phyloP scores from a whole-genome alignment of 2,329 filamentous ascomycete genomes.

The Lasiodiplodia gonubiensis region DNA sequence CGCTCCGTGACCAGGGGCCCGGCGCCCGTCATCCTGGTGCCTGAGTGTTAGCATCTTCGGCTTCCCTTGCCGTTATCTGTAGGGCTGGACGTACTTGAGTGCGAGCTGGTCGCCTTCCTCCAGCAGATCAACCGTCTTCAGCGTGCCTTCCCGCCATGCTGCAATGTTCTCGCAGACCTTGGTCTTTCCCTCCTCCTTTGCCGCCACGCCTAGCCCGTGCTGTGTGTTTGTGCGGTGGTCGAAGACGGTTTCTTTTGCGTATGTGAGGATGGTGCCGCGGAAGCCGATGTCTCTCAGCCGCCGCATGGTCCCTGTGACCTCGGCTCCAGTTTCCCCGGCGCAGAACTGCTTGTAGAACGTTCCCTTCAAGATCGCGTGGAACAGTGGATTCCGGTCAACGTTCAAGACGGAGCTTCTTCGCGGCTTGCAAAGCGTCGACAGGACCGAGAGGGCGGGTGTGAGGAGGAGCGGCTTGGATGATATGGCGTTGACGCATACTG shows the following conservation, averaged over 20 bases:
- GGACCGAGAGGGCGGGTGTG: not conserved
- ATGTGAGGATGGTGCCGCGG: constrained; percentile 81
- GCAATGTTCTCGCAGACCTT: not conserved
- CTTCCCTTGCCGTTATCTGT: constrained; percentile 40
- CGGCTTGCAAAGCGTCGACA: constrained; percentile 17
- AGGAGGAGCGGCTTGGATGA: constrained; percentile 15
- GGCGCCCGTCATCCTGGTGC: constrained; percentile 50
- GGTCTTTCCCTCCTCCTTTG: not conserved
- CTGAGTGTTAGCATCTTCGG: constrained; percentile 28
- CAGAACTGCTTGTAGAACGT: constrained; percentile 93
- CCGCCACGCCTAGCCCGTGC: not conserved
- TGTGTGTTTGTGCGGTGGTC: constrained; percentile 30
- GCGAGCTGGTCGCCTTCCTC: constrained; percentile 55
- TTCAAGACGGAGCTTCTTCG: not conserved
- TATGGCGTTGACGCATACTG: constrained; percentile 20
- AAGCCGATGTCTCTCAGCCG: constrained; percentile 74
- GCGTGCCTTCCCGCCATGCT: constrained; percentile 59
- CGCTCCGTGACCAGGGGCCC: constrained; percentile 49
- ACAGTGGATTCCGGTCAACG: constrained; percentile 52
- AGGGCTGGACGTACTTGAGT: constrained; percentile 44
- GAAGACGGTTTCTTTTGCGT: constrained; percentile 70
- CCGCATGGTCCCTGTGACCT: constrained; percentile 69
- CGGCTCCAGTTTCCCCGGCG: constrained; percentile 73
- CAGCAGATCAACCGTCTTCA: constrained; percentile 67
- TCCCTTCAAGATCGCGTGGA: constrained; percentile 74